Base-by-base conservation (phyloP, 495 filamentous ascomycete genomes). In the Pyronema omphalodes region DNA sequence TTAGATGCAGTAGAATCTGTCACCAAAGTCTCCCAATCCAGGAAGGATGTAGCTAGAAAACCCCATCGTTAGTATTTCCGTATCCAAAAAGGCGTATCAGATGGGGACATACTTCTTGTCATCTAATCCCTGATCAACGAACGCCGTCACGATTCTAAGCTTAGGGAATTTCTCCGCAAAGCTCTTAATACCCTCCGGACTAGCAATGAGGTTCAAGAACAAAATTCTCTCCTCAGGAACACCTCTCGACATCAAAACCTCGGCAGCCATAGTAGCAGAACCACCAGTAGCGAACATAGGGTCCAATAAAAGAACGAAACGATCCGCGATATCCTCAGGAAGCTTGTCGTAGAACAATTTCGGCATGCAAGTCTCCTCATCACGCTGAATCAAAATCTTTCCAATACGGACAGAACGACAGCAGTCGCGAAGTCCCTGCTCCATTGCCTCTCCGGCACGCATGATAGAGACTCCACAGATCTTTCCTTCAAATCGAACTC, bases 241-340 rank as follows among this genome's bases (percentile, higher is more conserved):
- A 23, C 91, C 93, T 55, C 81, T 79, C 8, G 81, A 80, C 57
- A 80, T 93, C 54, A 98, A 71, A 3, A 94, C 83, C 54, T 96
- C 87, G 7, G 95, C 87, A 11, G 91, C 91, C 80, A 98, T 88
- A 19, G 87, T 93, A 12, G 91, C 91, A 19, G 88, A 95, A 43
- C 91, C 91, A 88, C 89, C 91, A 58, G 91, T 96, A 47, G 91
- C 91, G 70, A 98, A 88, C 91, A 98, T 98, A 2, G 93, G 91
- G 66, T 98, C 93, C 35, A 98, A 73, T n/a, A 98, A 73, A 29
- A 98, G 74, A 33, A 94, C 88, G 85, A 88, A 96, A 67, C 91
- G 71, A 9, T 89, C 75, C 8, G 83, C 78, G 61, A 98, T 94
- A 69, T 98, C 91, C 60, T 84, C 80, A 39, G 93, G 93, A 11